Base-by-base conservation (phyloP, 306 rosid species). In the Vigna trinervia region DNA sequence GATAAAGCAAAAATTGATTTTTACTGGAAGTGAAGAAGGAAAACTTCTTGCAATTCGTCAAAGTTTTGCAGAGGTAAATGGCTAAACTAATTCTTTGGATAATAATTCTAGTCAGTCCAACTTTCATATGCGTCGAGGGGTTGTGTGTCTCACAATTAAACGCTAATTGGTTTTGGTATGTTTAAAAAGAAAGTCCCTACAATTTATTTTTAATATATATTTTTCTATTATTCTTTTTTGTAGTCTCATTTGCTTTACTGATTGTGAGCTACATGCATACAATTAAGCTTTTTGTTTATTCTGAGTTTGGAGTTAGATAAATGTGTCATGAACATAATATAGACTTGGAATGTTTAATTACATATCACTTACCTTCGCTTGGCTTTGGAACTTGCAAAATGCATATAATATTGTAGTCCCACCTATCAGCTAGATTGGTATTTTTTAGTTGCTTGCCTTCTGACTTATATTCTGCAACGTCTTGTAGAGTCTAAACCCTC, bases 1-100 rank as follows among this genome's bases (percentile, higher is more conserved):
- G 54, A 89, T 95, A 68, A 86, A 88, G 83, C 99, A 95, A 82
- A 90, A 85, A 75, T 61, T 95, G 86, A 86, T 92, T 50, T 95
- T 89, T 81, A 86, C 97, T 34, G 98, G 99, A 84, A 92, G 94
- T 71, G 99, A 92, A 85, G 97, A 92, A 80, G 99, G 97, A 66
- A 95, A 95, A 78, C 91, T 95, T 78, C 56, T 89, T 56, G 97
- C 97, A 9, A 91, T 95, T 88, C 94, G 91, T 34, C 97, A 92
- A 84, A 91, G 94, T 79, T 95, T 95, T 89, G 83, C 90, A 10
- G 96, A 89, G 99, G 99, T 95, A 82, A 9, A 74, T 23, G 61
- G 58, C 77, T 78, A 71, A 61, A 62, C 56, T 54, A 67, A 45
- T 75, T 52, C 50, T 75, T 75, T 32, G 17, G 12, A 68, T 53